Conservation (phyloP, 345 rosid species). For the Litchi chinensis region DNA sequence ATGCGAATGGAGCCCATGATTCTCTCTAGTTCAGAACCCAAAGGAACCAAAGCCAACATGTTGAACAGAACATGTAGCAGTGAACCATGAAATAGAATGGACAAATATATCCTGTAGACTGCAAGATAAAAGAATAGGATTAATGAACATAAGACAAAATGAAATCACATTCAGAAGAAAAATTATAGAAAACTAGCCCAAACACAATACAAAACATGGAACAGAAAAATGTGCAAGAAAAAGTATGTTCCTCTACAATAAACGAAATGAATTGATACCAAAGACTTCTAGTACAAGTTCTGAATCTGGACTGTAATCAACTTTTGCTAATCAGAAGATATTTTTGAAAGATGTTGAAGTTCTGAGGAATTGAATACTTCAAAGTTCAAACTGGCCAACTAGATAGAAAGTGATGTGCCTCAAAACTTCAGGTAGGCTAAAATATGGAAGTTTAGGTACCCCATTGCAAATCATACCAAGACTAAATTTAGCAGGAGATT, state of each 20-base stretch:
- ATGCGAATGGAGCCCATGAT: constrained; percentile 94
- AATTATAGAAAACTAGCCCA: neutral
- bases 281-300: neutral
- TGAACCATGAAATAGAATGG: constrained; percentile 85
- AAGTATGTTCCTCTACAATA: neutral
- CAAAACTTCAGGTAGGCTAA: neutral
- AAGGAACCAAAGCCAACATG: constrained; percentile 96
- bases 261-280: constrained; percentile 12
- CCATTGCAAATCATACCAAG: neutral
- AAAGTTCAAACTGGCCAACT: neutral
- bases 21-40: constrained; percentile 96
- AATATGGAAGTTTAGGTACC: neutral
- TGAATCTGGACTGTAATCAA: neutral
- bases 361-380: neutral
- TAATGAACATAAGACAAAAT: constrained; percentile 7
- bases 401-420: neutral
- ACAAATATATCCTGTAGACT: constrained; percentile 89
- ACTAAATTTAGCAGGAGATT: neutral
- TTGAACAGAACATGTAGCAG: constrained; percentile 90
- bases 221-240: neutral
- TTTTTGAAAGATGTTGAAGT: neutral
- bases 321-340: neutral
- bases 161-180: neutral
- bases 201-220: neutral
- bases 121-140: constrained; percentile 29